phyloP scores from a whole-genome alignment of 2,329 filamentous ascomycete genomes.

The Microsporum audouinii region DNA sequence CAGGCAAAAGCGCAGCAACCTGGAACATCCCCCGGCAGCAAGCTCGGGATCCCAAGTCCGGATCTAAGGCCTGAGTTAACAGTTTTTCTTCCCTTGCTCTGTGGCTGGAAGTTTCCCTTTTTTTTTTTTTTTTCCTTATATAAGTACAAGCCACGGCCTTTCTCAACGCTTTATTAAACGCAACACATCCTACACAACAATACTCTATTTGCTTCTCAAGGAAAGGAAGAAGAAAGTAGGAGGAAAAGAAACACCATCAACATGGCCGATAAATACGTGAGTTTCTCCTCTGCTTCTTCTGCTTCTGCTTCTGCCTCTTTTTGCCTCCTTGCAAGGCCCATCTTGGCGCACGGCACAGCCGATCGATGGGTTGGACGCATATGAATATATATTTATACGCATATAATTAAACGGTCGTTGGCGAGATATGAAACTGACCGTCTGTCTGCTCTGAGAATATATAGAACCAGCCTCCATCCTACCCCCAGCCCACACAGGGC shows the following conservation, averaged over 20 bases:
- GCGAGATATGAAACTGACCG: neutral
- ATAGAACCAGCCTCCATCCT: slow-evolving; percentile 10
- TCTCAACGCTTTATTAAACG: neutral
- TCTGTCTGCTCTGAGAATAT: neutral
- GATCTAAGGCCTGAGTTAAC: neutral
- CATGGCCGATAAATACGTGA: slow-evolving; percentile 3
- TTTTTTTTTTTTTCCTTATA: neutral
- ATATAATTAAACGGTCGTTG: neutral
- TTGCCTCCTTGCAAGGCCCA: neutral
- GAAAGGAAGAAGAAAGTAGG: neutral
- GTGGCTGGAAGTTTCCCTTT: neutral
- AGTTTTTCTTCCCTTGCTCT: neutral
- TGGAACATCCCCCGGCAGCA: neutral
- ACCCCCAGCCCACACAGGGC: slow-evolving; percentile 7
- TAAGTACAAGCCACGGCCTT: neutral
- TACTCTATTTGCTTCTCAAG: neutral
- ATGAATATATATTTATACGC: neutral
- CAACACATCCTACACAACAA: neutral
- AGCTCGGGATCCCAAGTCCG: neutral
- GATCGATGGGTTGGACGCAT: neutral
- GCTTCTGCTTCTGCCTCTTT: neutral
- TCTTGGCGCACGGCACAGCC: neutral
- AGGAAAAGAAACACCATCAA: neutral
- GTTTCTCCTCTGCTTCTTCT: neutral
- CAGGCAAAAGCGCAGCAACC: neutral